A percentile compares a stretch with the other conserved stretches of the same genome.
These are phyloP conservation scores for Neoconidiobolus thromboides DNA, from an alignment of 371 early-diverging fungal genomes.

Conservation along the genomic window DNA sequence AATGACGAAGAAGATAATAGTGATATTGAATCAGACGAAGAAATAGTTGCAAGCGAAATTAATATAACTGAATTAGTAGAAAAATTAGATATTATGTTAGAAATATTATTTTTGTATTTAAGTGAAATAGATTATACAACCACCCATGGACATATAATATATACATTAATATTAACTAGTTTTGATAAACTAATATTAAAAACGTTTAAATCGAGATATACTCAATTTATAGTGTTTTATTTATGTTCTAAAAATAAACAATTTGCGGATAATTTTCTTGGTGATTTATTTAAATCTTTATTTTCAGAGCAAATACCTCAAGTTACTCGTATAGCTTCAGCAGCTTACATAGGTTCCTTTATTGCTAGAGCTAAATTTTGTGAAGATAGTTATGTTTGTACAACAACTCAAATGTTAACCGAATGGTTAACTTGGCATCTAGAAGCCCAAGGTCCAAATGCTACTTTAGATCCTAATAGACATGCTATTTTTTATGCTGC, in stretches of 20 bases:
- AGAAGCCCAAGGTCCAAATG: constrained; percentile 16
- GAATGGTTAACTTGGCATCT: constrained; percentile 46
- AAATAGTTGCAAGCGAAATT: constrained; percentile 14
- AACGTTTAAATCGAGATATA: constrained; percentile 76
- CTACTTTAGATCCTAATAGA: constrained; percentile 22
- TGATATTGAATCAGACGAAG: constrained; percentile 12
- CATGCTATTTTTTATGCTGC: constrained; percentile 67
- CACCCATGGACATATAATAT: constrained; percentile 21
- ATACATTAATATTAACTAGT: constrained; percentile 39
- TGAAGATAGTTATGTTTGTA: constrained; percentile 30
- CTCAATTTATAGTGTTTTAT: constrained; percentile 83
- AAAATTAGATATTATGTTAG: constrained; percentile 73
- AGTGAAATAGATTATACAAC: constrained; percentile 13
- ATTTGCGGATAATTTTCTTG: constrained; percentile 61
- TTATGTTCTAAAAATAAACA: constrained; percentile 37
- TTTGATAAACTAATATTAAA: constrained; percentile 66
- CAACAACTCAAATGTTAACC: constrained; percentile 38
- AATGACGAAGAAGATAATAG: constrained; percentile 13
- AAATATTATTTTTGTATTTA: constrained; percentile 39
- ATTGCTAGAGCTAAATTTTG: constrained; percentile 77
- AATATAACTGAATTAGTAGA: constrained; percentile 45
- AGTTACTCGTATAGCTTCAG: constrained; percentile 57
- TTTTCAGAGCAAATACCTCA: constrained; percentile 32
- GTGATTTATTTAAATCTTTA: constrained; percentile 44
- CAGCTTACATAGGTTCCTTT: constrained; percentile 71